These are phyloP conservation scores for Helminthosporium solani DNA, from an alignment of 2,329 filamentous ascomycete genomes.

Conservation along the genomic window DNA sequence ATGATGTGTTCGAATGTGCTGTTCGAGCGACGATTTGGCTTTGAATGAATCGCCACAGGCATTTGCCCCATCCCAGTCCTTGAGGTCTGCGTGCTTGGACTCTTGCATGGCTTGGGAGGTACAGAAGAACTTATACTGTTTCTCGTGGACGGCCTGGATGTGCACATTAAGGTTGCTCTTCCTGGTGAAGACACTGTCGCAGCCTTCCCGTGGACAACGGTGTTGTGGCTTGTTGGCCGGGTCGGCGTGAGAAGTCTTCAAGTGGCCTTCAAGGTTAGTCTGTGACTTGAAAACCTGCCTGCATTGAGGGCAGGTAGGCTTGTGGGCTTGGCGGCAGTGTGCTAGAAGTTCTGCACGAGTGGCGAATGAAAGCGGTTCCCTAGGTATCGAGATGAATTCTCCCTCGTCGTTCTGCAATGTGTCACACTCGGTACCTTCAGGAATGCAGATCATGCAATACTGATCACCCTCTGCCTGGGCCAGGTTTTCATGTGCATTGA, in stretches of 20 bases:
- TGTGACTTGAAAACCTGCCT: conserved; percentile 63
- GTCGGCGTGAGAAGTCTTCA: conserved; percentile 68
- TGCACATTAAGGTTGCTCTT: conserved; percentile 82
- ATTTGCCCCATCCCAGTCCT: conserved; percentile 63
- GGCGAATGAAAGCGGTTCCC: conserved; percentile 55
- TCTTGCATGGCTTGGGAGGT: conserved; percentile 64
- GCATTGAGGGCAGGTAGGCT: conserved; percentile 72
- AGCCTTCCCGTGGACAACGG: conserved; percentile 66
- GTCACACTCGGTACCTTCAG: conserved; percentile 32
- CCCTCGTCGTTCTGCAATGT: conserved; percentile 31
- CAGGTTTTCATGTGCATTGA: conserved; percentile 65
- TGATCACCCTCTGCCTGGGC: conserved; percentile 50
- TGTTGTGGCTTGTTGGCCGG: conserved; percentile 51
- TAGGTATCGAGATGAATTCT: conserved; percentile 13
- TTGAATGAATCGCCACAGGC: conserved; percentile 76
- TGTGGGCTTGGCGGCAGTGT: conserved; percentile 73
- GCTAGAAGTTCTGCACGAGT: conserved; percentile 69
- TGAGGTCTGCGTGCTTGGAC: conserved; percentile 55
- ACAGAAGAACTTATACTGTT: conserved; percentile 73
- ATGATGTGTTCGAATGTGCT: conserved; percentile 82
- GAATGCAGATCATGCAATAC: conserved; percentile 72
- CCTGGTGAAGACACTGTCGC: conserved; percentile 76
- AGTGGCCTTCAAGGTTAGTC: conserved; percentile 60
- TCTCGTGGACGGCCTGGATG: conserved; percentile 73
- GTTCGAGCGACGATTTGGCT: conserved; percentile 75